Base-by-base conservation (phyloP, 169 alveolate genomes). In the Amoebophrya sp. region DNA sequence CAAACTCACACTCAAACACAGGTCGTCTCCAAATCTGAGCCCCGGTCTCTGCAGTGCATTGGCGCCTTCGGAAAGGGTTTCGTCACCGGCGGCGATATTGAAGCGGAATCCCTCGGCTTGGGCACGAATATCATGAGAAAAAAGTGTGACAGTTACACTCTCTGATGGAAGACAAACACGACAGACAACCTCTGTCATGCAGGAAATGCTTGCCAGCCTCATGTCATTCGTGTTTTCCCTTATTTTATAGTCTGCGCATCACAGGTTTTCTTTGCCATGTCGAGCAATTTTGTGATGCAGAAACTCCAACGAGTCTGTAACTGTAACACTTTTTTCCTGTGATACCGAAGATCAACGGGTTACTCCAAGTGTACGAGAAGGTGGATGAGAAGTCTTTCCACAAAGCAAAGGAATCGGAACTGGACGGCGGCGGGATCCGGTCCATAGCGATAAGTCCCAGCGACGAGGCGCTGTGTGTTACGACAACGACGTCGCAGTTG, bases 31-130 rank as follows among this genome's bases (percentile, higher is more conserved):
- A 66, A 66, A 25, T 0, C 32, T 23, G 96, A 95, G 77, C 94
- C 94, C 39, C 93, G 95, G 92, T 90, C 94, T 23, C 93, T 94
- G 53, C 94, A 93, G 91, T 89, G 95, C 77, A 93, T 96, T 25
- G 89, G 92, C 0, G 93, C 96, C 40, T 95, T 94, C 92, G 91
- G 95, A 40, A 96, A 95, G 77, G 98, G 98, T 10, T 96, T 96
- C 91, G 77, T 96, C 41, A 94, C 95, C 33, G 98, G 97, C 0
- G 98, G 98, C 39, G 96, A 94, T 40, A 18, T 25, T 1, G 83
- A 66, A 66, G 83, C 10, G 35, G 83, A 66, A 25, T 25, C 29
- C 35, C 12, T 66, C 35, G 83, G 83, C 7, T 25, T 66, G 39
- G 18, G 66, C 66, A 47, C 29, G 66, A 47, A 47, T 12, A 47